Conservation (phyloP, 1,139 yeast species). For the Yamadazyma epiphylla region DNA sequence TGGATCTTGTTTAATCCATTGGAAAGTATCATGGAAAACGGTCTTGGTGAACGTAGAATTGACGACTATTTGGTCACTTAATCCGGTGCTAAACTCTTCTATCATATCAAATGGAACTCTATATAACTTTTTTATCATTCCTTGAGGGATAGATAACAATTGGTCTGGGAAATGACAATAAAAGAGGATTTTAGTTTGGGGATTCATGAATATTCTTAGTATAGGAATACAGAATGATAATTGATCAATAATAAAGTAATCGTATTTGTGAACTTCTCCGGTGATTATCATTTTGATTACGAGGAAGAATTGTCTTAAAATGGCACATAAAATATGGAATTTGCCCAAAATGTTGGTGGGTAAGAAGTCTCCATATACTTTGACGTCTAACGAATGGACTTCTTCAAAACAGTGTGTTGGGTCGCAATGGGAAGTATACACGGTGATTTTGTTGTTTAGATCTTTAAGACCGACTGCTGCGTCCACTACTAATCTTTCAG, state of each 20-base stretch:
- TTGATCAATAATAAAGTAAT: constrained; percentile 83
- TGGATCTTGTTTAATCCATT: constrained; percentile 44
- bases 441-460: constrained; percentile 58
- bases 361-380: constrained; percentile 76
- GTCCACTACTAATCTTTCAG: constrained; percentile 92
- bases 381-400: constrained; percentile 58
- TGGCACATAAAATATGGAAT: constrained; percentile 80
- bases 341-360: constrained; percentile 68
- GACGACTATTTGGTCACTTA: constrained; percentile 78
- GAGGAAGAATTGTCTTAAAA: constrained; percentile 73
- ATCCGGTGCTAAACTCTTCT: constrained; percentile 77
- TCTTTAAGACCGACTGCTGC: constrained; percentile 86
- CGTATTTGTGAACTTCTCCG: constrained; percentile 50
- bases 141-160: constrained; percentile 58
- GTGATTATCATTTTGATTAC: constrained; percentile 45
- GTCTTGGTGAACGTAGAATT: constrained; percentile 80
- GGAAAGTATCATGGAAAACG: constrained; percentile 65
- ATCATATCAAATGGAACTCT: constrained; percentile 76
- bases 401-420: constrained; percentile 86
- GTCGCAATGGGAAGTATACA: constrained; percentile 91
- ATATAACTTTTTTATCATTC: constrained; percentile 58
- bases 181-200: constrained; percentile 54
- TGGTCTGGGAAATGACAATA: constrained; percentile 98
- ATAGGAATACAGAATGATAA: constrained; percentile 82
- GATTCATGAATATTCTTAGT: constrained; percentile 46